These are phyloP conservation scores for Saturnispora ahearnii DNA, from an alignment of 805 yeast species.

Conservation along the genomic window DNA sequence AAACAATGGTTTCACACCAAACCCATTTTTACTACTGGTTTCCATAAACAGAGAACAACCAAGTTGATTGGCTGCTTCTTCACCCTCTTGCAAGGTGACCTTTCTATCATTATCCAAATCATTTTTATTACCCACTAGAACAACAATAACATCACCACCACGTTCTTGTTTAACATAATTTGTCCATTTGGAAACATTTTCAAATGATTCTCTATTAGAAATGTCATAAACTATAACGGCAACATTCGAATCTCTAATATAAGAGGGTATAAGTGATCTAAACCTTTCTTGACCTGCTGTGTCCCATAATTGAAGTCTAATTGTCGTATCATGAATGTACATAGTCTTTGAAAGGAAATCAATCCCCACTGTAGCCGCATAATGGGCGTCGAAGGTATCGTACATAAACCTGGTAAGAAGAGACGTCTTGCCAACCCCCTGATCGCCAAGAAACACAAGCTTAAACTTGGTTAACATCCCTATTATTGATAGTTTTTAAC, in stretches of 20 bases:
- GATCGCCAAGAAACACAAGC: slow-evolving; percentile 95
- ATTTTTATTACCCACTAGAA: slow-evolving; percentile 85
- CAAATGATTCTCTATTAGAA: slow-evolving; percentile 77
- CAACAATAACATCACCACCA: slow-evolving; percentile 80
- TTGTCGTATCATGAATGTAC: slow-evolving; percentile 93
- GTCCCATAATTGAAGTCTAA: slow-evolving; percentile 93
- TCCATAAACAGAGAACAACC: slow-evolving; percentile 81
- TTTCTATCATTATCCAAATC: slow-evolving; percentile 75
- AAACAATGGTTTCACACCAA: slow-evolving; percentile 83
- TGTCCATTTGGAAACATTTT: slow-evolving; percentile 82
- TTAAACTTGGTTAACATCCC: slow-evolving; percentile 57
- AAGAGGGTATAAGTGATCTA: slow-evolving; percentile 88
- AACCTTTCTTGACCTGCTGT: slow-evolving; percentile 97
- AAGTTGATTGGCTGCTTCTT: slow-evolving; percentile 57
- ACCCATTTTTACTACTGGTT: slow-evolving; percentile 91
- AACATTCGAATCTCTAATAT: slow-evolving; percentile 93
- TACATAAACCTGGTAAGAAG: slow-evolving; percentile 96
- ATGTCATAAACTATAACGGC: slow-evolving; percentile 95
- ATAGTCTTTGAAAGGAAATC: slow-evolving; percentile 88
- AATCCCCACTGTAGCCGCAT: slow-evolving; percentile 94
- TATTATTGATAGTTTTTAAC: background rate
- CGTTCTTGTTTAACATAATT: slow-evolving; percentile 91
- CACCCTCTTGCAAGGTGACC: slow-evolving; percentile 78
- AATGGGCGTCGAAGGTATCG: slow-evolving; percentile 93
- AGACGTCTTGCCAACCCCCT: slow-evolving; percentile 94